These are phyloP conservation scores for Claviceps sp. DNA, from an alignment of 2,329 filamentous ascomycete species.

Conservation along the genomic window DNA sequence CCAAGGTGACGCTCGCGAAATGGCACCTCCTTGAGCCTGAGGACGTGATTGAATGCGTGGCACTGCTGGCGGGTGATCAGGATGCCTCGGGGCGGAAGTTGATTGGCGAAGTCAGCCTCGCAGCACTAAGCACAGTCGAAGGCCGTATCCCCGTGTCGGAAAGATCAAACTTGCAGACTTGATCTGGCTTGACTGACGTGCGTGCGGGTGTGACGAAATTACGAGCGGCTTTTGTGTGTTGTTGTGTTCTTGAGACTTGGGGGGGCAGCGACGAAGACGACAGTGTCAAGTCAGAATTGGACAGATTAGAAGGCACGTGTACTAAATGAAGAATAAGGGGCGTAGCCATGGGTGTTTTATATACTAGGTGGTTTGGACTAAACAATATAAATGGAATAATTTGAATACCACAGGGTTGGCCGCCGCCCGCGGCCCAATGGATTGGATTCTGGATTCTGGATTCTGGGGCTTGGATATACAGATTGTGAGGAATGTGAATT, in stretches of 20 bases:
- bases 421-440: too few species aligned
- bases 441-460: too few species aligned
- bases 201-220: neutral
- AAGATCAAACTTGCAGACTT: neutral
- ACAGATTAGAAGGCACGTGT: too few species aligned
- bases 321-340: too few species aligned
- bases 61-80: constrained; percentile 39
- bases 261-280: too few species aligned
- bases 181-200: neutral
- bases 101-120: constrained; percentile 41
- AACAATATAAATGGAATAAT: too few species aligned
- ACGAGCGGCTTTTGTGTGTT: neutral
- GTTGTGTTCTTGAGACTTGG: neutral
- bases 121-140: constrained; percentile 38
- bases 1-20: constrained; percentile 78
- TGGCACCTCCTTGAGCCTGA: constrained; percentile 83
- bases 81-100: constrained; percentile 23
- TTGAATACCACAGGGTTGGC: too few species aligned
- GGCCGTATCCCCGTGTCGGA: constrained; percentile 29
- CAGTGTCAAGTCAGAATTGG: too few species aligned
- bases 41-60: constrained; percentile 65
- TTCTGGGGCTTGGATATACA: too few species aligned
- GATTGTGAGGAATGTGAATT: too few species aligned
- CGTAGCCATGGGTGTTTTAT: too few species aligned
- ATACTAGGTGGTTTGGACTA: too few species aligned